phyloP scores from a whole-genome alignment of 1,284 basidiomycete species.

The Irpex lacteus region DNA sequence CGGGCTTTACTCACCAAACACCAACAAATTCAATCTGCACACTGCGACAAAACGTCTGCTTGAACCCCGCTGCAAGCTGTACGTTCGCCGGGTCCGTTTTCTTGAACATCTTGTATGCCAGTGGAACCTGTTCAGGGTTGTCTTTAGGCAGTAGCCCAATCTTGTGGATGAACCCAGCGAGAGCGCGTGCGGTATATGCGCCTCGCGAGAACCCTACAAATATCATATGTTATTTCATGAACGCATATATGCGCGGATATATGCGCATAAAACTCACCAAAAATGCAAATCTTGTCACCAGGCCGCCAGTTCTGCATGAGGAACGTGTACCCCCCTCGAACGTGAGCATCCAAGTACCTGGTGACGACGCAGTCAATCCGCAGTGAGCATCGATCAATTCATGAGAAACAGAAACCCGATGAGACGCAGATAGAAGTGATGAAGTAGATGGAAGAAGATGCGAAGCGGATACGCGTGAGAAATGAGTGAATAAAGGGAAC shows the following conservation, averaged over 20 bases:
- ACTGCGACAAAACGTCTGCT: constrained; percentile 46
- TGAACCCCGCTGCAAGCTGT: constrained; percentile 44
- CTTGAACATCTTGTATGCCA: constrained; percentile 58
- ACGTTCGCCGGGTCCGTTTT: constrained; percentile 38
- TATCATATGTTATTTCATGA: too few relatives aligned
- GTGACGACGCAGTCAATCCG: neutral
- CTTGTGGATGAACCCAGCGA: constrained; percentile 43
- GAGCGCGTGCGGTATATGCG: constrained; percentile 48
- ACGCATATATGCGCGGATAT: neutral
- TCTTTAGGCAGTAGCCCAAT: constrained; percentile 49
- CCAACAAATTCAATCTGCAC: constrained; percentile 52
- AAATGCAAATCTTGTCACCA: constrained; percentile 52
- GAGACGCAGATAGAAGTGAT: neutral
- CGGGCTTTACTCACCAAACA: constrained; percentile 26
- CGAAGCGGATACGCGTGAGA: neutral
- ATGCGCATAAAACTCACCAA: constrained; percentile 35
- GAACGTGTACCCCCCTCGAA: constrained; percentile 61
- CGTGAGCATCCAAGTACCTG: constrained; percentile 47
- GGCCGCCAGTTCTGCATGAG: constrained; percentile 58
- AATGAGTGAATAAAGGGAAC: neutral
- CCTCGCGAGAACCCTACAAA: constrained; percentile 35
- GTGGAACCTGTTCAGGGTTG: constrained; percentile 53
- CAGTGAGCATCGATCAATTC: neutral
- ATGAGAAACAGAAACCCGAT: neutral
- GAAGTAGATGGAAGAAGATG: neutral